A percentile compares a stretch with the other conserved stretches of the same genome.
Evolutionary conservation across 768 basidiomycete species (phyloP).

Genomic region (Vishniacozyma victoriae): DNA sequence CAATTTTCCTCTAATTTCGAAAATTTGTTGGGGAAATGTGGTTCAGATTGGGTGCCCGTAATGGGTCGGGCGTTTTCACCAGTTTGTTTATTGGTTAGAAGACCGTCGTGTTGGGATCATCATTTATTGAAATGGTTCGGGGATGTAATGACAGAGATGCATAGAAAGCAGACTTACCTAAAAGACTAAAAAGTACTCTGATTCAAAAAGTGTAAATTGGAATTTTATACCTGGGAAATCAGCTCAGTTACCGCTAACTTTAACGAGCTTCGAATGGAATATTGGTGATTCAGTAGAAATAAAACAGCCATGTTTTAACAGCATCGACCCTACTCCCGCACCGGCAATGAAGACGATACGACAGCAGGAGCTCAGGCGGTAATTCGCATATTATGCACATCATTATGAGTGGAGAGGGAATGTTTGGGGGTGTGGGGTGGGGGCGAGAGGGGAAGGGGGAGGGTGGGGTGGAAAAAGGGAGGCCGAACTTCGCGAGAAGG

Average conservation of each 20-base stretch:
- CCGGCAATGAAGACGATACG: slow-evolving; percentile 25
- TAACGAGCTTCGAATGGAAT: too few relatives aligned
- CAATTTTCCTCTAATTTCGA: background rate
- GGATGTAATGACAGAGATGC: background rate
- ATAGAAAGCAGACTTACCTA: background rate
- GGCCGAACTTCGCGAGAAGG: too few relatives aligned
- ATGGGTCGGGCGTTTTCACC: slow-evolving; percentile 45
- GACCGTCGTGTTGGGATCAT: slow-evolving; percentile 47
- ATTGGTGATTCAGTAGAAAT: slow-evolving; percentile 36
- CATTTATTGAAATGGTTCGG: slow-evolving; percentile 24
- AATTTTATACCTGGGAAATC: too few relatives aligned
- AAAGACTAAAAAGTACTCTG: too few relatives aligned
- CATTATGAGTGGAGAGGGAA: slow-evolving; percentile 14
- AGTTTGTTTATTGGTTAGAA: slow-evolving; percentile 34
- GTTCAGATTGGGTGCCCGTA: slow-evolving; percentile 45
- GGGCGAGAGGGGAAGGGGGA: too few relatives aligned
- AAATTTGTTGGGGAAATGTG: slow-evolving; percentile 1
- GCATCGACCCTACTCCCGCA: slow-evolving; percentile 20
- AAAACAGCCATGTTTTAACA: slow-evolving; percentile 47
- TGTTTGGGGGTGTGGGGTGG: background rate
- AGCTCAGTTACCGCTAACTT: too few relatives aligned
- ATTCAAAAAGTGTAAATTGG: too few relatives aligned
- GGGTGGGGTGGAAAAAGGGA: too few relatives aligned
- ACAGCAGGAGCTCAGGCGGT: slow-evolving; percentile 38
- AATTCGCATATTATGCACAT: slow-evolving; percentile 44